Evolutionary conservation across 139 green algal genomes (phyloP), one percentile per base, ranked within the genome.

Genomic region (Coelastrella sp.): DNA sequence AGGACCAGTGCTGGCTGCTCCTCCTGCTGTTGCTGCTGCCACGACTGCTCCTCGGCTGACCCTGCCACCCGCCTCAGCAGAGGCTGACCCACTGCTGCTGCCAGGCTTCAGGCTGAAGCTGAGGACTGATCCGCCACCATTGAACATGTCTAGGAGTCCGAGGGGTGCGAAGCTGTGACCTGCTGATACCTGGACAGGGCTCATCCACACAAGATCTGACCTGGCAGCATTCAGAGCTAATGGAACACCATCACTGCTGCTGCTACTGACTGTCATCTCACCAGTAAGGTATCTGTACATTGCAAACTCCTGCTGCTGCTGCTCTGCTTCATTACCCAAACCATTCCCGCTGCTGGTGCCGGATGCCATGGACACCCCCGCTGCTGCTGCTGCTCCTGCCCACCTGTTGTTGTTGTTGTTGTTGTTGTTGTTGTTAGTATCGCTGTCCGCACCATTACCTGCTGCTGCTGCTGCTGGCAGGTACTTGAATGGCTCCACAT

Each of bases 101-200:
- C 8, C 56, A 12, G 59, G 49, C 14, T n/a, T n/a, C 25, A 11
- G 82, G 25, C 56, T 12, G 12, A 89, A 95, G 8, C 91, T 65
- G n/a, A 87, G 49, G 19, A 98, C 92, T 6, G 94, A 93, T 24
- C 95, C 97, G 75, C 95, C 95, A 19, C 95, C 89, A 82, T 99
- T 99, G 25, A 96, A 94, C 95, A 98, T 97, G 49, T 94, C 92
- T 0, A 89, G 56, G 15, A 98, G 91, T 6, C 96, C 96, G 4
- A 98, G 35, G 7, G 94, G 89, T 59, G 94, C 94, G 78, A 97
- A 95, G 14, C 92, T 25, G 9, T 95, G 66, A 20, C 20, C 78
- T 75, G 14, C 75, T 15, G 61, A 17, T 22, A 68, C 7, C 24
- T 87, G 56, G n/a, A 94, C 73, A 8, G 90, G 85, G 24, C 85